Evolutionary conservation across 345 rosid species (phyloP).

Genomic region (Diplotaxis tenuifolia): DNA sequence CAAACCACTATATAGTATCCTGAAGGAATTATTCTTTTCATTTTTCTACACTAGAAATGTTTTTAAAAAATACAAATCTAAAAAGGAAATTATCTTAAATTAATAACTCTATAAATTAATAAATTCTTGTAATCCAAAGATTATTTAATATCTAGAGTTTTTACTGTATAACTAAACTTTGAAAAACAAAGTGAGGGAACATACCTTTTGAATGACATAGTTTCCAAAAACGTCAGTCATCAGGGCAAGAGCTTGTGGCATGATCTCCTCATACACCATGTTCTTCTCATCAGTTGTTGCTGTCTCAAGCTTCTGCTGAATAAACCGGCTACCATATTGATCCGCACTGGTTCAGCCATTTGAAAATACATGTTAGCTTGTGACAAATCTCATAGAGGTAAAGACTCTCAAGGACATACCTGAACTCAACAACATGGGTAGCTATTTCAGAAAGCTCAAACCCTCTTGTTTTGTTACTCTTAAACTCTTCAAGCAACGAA

Average conservation of each 20-base stretch:
- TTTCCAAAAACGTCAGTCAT: constrained; percentile 98
- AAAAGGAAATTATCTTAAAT: no score
- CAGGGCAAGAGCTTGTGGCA: constrained; percentile 75
- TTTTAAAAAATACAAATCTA: no score
- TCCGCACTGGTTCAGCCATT: constrained; percentile 52
- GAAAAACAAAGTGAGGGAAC: background rate
- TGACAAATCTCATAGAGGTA: background rate
- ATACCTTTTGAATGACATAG: constrained; percentile 94
- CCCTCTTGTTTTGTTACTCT: constrained; percentile 64
- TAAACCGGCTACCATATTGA: constrained; percentile 93
- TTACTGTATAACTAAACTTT: no score
- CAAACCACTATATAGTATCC: no score
- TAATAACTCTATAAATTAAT: no score
- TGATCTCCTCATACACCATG: constrained; percentile 87
- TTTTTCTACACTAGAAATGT: no score
- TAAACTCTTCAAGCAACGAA: constrained; percentile 74
- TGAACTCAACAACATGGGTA: constrained; percentile 75
- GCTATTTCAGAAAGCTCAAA: constrained; percentile 72
- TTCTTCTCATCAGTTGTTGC: constrained; percentile 78
- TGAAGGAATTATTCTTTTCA: no score
- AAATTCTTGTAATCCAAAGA: no score
- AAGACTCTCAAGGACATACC: constrained; percentile 35
- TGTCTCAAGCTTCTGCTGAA: constrained; percentile 95
- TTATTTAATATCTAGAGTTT: no score
- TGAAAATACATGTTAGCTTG: background rate